Evolutionary conservation across 1,284 basidiomycete genomes (phyloP), one percentile per base, ranked within the genome.

Genomic region (Macrocybe sp.): DNA sequence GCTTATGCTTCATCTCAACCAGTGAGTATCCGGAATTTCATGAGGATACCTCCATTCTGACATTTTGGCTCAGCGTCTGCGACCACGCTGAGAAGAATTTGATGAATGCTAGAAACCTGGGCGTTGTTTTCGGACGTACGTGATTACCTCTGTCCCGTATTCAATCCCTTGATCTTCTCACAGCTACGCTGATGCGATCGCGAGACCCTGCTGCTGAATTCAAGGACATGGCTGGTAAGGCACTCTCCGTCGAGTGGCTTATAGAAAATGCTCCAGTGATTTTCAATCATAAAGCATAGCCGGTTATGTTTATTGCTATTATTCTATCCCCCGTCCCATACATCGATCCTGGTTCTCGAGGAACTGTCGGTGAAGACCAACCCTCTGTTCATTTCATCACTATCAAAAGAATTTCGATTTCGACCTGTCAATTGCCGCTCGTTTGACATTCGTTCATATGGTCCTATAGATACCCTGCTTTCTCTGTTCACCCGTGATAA

Each of bases 51-150:
- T 29, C 30, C n/a, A 34, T 49, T 39, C 28, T 52, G 9, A 54
- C 46, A 28, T 32, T 30, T 45, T 45, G 49, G 5, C 38, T 55
- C 41, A 91, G 92, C 48, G 77, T 96, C 28, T 81, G 82, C 58
- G 73, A 83, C 48, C 73, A 75, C 35, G 80, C 78, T 48, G 81
- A 84, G 22, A 74, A 75, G 50, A 99, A 99, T 65, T 75, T 94
- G 46, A 99, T 99, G 97, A 93, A 85, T 44, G 86, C 92, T 3
- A 81, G 93, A 54, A 99, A 99, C 60, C 71, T 99, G 14, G 97
- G 97, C n/a, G 93, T 98, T n/a, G 94, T 99, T 37, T 98, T 99
- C 71, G 97, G 97, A 56, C 96, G 94, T 97, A 66, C 73, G 93
- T 85, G 9, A 39, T 48, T 14, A 43, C 43, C 29, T 22, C 42